These are phyloP conservation scores for Brettanomyces bruxellensis DNA, from an alignment of 805 yeast genomes.

Conservation along the genomic window DNA sequence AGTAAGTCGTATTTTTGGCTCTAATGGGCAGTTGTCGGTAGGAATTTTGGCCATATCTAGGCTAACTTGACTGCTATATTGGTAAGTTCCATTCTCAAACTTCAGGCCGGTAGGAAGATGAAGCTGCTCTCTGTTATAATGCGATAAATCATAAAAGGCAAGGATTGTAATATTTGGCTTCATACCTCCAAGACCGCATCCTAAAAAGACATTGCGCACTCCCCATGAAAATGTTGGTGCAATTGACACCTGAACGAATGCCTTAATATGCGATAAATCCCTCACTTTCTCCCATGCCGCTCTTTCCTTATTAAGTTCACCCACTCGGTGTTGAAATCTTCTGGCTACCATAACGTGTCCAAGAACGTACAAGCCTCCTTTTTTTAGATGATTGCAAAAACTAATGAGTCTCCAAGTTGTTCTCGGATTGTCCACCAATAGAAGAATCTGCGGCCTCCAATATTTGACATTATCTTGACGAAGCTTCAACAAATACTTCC, in stretches of 20 bases:
- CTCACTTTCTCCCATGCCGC: constrained; percentile 79
- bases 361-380: constrained; percentile 86
- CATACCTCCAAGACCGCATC: constrained; percentile 98
- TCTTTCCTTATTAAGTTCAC: constrained; percentile 64
- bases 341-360: constrained; percentile 82
- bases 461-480: constrained; percentile 92
- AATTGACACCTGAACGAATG: constrained; percentile 86
- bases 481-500: constrained; percentile 77
- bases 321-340: constrained; percentile 52
- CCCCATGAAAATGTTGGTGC: constrained; percentile 94
- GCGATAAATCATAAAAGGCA: constrained; percentile 69
- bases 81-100: constrained; percentile 17
- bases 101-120: constrained; percentile 13
- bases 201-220: constrained; percentile 80
- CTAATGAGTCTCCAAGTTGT: constrained; percentile 86
- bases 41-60: constrained; percentile 16
- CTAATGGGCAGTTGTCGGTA: constrained; percentile 69
- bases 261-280: constrained; percentile 72
- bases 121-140: constrained; percentile 7
- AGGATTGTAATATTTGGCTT: constrained; percentile 89
- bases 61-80: constrained; percentile 18
- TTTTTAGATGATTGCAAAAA: constrained; percentile 89
- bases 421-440: constrained; percentile 86
- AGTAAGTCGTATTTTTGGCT: constrained; percentile 54
- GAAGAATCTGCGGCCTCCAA: constrained; percentile 93